Base-by-base conservation (phyloP, 768 basidiomycete species). In the Phanerodontia chrysosporium region DNA sequence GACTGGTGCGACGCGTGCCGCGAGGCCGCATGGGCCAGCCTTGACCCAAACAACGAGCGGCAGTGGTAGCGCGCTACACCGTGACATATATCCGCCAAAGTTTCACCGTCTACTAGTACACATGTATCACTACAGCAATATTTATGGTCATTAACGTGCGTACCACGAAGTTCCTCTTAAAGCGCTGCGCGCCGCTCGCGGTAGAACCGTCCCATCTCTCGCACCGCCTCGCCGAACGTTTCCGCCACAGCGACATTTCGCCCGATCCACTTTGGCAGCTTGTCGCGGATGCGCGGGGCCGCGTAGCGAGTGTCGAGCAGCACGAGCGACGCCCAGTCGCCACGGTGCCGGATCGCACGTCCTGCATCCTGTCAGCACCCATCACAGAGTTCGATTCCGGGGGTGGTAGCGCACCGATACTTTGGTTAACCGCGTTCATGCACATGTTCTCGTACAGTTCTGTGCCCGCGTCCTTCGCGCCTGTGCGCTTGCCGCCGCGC, bases 371-470 rank as follows among this genome's bases (percentile, higher is more conserved):
- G 10, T 5, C 10, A 51, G 6, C 44, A 45, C 8, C n/a, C 44
- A 18, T 7, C 44, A 18, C 36, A 2, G 24, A 8, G 35, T 21
- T 16, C 52, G 12, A 9, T 51, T 5, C 9, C 12, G n/a, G 18
- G 16, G 2, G n/a, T n/a, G 44, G 22, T 39, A 27, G 71, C 86
- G 57, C 51, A 92, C 95, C 96, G 61, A 99, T 97, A 57, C 91
- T 93, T 70, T 99, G 96, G 72, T 99, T 99, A 54, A 99, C 95
- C 0, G 95, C 91, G 63, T 87, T 89, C 88, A 91, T 92, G 66
- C 90, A 92, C 81, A 92, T 82, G 66, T 92, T 92, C 76, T 91
- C 90, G 70, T 95, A 98, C 55, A 96, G 75, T 73, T 94, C 93
- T 21, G 65, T 65, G 16, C 64, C 66, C 18, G 67, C 68, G 45